Percentiles rank a stretch among this genome's conserved stretches.
These are phyloP conservation scores for Peronospora tabacina DNA, from an alignment of 352 stramenopile genomes.

Conservation along the genomic window DNA sequence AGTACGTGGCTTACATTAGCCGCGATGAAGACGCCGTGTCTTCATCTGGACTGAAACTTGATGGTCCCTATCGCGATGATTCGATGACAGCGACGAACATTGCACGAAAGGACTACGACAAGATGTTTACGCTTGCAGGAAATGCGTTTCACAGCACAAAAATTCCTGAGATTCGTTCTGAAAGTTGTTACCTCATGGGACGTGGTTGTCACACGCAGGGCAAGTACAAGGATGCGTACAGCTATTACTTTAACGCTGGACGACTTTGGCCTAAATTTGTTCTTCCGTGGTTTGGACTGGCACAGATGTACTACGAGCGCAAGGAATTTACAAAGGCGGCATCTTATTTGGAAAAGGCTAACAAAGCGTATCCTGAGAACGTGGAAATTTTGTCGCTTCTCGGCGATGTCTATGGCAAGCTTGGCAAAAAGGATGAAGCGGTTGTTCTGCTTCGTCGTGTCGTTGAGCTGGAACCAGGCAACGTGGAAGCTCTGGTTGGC, in stretches of 20 bases:
- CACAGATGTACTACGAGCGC: conserved; percentile 87
- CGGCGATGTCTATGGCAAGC: conserved; percentile 72
- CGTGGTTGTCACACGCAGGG: conserved; percentile 91
- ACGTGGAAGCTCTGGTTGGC: conserved; percentile 77
- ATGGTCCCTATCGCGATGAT: conserved; percentile 76
- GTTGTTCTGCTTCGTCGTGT: conserved; percentile 74
- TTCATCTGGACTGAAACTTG: conserved; percentile 55
- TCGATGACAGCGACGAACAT: conserved; percentile 53
- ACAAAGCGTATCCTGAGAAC: conserved; percentile 85
- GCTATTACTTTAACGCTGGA: conserved; percentile 93
- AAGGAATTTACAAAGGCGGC: conserved; percentile 78
- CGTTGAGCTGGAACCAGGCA: conserved; percentile 77
- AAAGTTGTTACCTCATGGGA: conserved; percentile 95
- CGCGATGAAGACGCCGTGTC: conserved; percentile 54
- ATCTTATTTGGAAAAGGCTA: conserved; percentile 83
- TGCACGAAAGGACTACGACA: conserved; percentile 85
- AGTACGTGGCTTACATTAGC: conserved; percentile 87
- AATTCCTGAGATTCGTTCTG: conserved; percentile 89
- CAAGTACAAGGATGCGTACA: conserved; percentile 93
- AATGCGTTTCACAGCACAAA: conserved; percentile 87
- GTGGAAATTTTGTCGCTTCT: conserved; percentile 79
- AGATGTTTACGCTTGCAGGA: conserved; percentile 85
- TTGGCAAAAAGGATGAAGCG: conserved; percentile 76
- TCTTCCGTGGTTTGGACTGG: conserved; percentile 76
- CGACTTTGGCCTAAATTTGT: conserved; percentile 84